Percentiles rank a stretch among this genome's conserved stretches.
Evolutionary conservation across 139 green algal genomes (phyloP).

Genomic region (Picochlorum sp.): DNA sequence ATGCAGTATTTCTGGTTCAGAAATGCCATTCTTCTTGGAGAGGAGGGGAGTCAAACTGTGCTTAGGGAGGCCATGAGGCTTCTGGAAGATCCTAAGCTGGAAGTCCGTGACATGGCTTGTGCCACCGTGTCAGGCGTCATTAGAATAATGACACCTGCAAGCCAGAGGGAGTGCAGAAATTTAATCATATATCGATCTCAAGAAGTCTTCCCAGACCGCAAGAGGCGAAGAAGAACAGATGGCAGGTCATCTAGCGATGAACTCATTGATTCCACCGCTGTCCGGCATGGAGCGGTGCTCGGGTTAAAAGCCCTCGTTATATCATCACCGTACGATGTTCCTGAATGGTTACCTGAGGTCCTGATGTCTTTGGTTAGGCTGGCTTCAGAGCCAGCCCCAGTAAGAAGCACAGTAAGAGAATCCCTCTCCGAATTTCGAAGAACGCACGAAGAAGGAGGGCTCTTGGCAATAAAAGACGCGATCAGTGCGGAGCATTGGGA

Average conservation of each 20-base stretch:
- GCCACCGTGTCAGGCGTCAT: conserved; percentile 52
- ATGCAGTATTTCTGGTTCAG: conserved; percentile 76
- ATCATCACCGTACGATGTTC: conserved; percentile 75
- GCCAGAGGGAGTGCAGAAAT: conserved; percentile 27
- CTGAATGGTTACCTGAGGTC: conserved; percentile 68
- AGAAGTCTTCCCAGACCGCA: conserved; percentile 31
- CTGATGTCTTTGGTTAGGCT: conserved; percentile 56
- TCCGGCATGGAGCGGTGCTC: conserved; percentile 44
- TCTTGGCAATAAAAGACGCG: conserved; percentile 35
- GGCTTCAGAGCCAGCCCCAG: conserved; percentile 38
- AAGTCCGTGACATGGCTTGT: conserved; percentile 59
- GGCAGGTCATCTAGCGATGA: neutral
- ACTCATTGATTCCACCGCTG: neutral
- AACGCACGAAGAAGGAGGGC: conserved; percentile 43
- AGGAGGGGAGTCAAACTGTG: conserved; percentile 7
- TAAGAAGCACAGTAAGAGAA: conserved; percentile 36
- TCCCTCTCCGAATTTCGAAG: conserved; percentile 57
- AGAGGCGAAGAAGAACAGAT: conserved; percentile 1
- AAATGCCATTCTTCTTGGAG: conserved; percentile 54
- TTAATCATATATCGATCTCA: conserved; percentile 32
- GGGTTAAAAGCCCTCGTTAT: conserved; percentile 73
- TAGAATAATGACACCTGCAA: conserved; percentile 16
- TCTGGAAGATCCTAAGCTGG: conserved; percentile 64
- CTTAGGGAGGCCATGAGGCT: conserved; percentile 31
- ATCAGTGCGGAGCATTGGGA: conserved; percentile 69